Base-by-base conservation (phyloP, 202 grass and related monocot genomes). In the Schoenoplectus tabernaemontani region DNA sequence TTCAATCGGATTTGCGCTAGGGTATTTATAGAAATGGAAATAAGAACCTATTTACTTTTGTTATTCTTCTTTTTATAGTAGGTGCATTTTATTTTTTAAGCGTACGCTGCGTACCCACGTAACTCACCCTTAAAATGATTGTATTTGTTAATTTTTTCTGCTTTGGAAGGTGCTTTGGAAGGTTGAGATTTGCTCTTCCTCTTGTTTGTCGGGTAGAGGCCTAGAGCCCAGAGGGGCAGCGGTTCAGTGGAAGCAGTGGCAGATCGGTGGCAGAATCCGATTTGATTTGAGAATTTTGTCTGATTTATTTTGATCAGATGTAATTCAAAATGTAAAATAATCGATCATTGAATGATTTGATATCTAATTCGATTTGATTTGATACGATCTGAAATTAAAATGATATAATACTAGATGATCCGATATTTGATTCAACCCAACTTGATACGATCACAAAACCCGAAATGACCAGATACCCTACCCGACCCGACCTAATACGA, bases 1-100 rank as follows among this genome's bases (percentile, higher is more conserved):
- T 36, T 57, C 77, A 64, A 12, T 44, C 26, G 30, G 56, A 80
- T 44, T 59, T 30, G 20, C 38, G 4, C 43, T 33, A 32, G 77
- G n/a, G 23, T 64, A 80, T 51, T 64, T 65, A 80, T 80, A 80
- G 38, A 80, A 50, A 50, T 46, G 37, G 13, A 64, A 64, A 51
- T 3, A 53, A 15, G 59, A 7, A 34, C 24, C 41, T 66, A 48
- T 16, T 3, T 38, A 39, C 10, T 3, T 41, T 41, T 39, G 7
- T 38, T 39, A 4, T 72, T 50, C 12, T 7, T 50, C 10, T 7
- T 72, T 42, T 33, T 30, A 9, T 74, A 53, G 70, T 34, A 74
- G 46, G 46, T 74, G 43, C 44, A 74, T 74, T 74, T 73, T 39
- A 15, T 33, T 6, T 19, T 53, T 53, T n/a, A 54, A 53, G 47